Base-by-base conservation (phyloP, 2,329 filamentous ascomycete genomes). In the Trichoderma endophyticum region DNA sequence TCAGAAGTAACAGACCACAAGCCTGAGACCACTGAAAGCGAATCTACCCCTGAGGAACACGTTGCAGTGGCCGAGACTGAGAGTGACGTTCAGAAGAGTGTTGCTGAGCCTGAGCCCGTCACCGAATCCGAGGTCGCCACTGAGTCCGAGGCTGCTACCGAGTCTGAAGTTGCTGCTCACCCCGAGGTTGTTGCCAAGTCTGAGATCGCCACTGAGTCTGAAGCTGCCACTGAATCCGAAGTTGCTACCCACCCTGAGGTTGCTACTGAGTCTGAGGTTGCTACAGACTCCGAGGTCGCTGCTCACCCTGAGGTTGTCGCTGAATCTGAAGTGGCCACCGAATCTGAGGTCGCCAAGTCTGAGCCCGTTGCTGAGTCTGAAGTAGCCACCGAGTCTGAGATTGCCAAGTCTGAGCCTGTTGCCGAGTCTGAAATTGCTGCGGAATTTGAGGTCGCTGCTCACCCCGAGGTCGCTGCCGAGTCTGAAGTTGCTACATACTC, bases 1-100 rank as follows among this genome's bases (percentile, higher is more conserved):
- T 69, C 65, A 14, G 76, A 77, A 60, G 43, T 72, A 48, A 59
- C 73, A 51, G 71, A 75, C 34, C 73, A 76, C 9, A 65, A 72
- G 34, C 28, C 62, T 26, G 71, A 73, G 32, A 48, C 65, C 12
- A 28, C 64, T 34, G 57, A 65, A n/a, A 63, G 57, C 7, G 67
- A 69, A 26, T 34, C 34, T 6, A 60, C 69, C 18, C 54, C 60
- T 11, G 70, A 64, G 21, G 71, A 74, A 5, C 32, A 65, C 26
- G 54, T 61, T 28, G 34, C 26, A 9, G 39, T 57, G 21, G 63
- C 72, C 21, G 71, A 69, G 61, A 21, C 71, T 7, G 48, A 72
- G 56, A 56, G 34, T 21, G 62, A 71, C 60, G 24, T 48, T 24
- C 34, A 66, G 12, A 56, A 68, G 63, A 24, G 48, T 28, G 70